Base-by-base conservation (phyloP, 2,329 filamentous ascomycete species). In the Emericellopsis atlantica region DNA sequence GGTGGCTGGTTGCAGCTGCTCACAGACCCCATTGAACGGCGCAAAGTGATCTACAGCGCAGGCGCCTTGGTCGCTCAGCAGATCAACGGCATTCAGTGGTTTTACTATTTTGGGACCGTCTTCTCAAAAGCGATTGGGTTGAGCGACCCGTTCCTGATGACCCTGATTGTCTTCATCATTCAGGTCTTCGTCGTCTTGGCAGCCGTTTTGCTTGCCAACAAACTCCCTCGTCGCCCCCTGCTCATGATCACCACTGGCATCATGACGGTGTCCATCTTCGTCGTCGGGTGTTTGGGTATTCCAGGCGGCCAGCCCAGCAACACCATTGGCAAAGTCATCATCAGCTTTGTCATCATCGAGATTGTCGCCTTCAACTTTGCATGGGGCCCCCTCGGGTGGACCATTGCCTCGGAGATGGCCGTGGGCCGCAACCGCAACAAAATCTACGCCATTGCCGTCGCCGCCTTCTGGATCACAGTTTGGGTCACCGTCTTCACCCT, bases 81-180 rank as follows among this genome's bases (percentile, higher is more conserved):
- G 52, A 65, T 70, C 52, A 65, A 65, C 53, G 65, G 66, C 16
- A 69, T 69, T 40, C 61, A 65, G 37, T 69, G 60, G 53, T 67
- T 65, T 47, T 66, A 66, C 49, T 59, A 58, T 39, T 67, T 61
- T 26, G 64, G 62, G 2, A 60, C 60, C 1, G 57, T 67, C 24
- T 67, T 68, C 44, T 54, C 59, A 18, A 51, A 67, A 46, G 53
- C 58, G 2, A 66, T 68, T 37, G 64, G 64, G 0, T 45, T 67
- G 3, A 45, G 44, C 0, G 56, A 67, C 12, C 62, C 65, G 0
- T 66, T 65, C 42, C 51, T 60, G 5, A 64, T 67, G 49, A 59
- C 54, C 2, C 54, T 64, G 11, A 64, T 66, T 26, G 61, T 61
- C 21, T 60, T 61, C 50, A 52, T 65, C 15, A 56, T 68, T 5